Evolutionary conservation across 1,139 yeast species (phyloP).

Genomic region (Saccharomyces hybrid): DNA sequence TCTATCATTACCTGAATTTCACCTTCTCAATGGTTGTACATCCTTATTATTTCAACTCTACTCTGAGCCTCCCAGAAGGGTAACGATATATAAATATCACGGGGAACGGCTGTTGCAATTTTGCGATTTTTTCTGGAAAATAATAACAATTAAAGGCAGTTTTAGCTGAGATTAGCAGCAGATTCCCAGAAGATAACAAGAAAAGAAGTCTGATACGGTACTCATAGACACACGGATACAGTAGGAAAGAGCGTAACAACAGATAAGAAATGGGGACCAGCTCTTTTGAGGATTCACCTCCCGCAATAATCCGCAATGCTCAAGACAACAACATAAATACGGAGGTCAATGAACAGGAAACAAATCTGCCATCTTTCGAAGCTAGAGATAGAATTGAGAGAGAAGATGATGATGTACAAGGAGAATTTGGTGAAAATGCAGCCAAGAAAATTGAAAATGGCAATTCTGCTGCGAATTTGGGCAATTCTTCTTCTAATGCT

Average conservation of each 20-base stretch:
- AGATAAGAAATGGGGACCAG: background rate
- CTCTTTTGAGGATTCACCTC: background rate
- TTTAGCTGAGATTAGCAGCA: background rate
- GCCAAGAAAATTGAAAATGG: background rate
- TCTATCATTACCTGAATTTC: background rate
- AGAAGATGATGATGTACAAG: background rate
- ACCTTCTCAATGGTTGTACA: background rate
- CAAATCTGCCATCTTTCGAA: background rate
- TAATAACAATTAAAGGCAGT: constrained; percentile 5
- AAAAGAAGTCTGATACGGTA: background rate
- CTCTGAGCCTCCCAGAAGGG: background rate
- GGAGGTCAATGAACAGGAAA: background rate
- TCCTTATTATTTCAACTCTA: background rate
- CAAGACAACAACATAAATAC: background rate
- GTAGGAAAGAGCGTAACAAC: background rate
- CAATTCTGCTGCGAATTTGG: background rate
- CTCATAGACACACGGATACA: background rate
- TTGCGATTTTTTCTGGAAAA: constrained; percentile 1
- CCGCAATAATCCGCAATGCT: background rate
- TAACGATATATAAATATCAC: background rate
- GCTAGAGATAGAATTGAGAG: background rate
- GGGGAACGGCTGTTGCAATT: background rate
- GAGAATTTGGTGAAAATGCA: background rate
- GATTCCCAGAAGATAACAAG: background rate
- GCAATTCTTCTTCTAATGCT: background rate